Evolutionary conservation across 164 flowering plant species (phyloP), one percentile per base, ranked within the genome.

Genomic region (Umbellularia californica): DNA sequence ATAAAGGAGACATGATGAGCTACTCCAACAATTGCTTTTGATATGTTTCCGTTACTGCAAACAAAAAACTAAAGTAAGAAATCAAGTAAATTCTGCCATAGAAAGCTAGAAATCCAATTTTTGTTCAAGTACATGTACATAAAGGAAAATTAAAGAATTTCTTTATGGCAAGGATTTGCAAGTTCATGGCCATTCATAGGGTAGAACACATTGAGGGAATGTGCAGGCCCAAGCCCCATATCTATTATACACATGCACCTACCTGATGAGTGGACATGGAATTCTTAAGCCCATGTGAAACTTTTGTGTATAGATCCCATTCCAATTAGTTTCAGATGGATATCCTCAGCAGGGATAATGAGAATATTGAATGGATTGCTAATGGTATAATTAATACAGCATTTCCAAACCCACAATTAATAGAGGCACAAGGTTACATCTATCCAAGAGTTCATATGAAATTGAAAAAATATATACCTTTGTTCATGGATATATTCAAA

Each of bases 1-100:
- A 86, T 89, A 77, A 95, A 93, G 55, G 99, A 90, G 67, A 92
- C 97, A 79, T 95, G 93, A 82, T 95, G 99, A 52, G 99, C 92
- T 24, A 90, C 88, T 70, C 99, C 99, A 79, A 93, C 97, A 47
- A 77, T 65, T 75, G 90, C 71, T 24, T 83, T 89, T 65, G 81
- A 68, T 67, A 47, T 71, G 50, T 73, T 69, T 74, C 92, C 88
- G 84, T 83, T 50, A 68, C 72, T 28, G 70, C 19, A 69, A 75
- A 76, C 60, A 70, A 75, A 77, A 60, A 20, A 50, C 24, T 69
- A 22, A 7, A 15, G 55, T 69, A 69, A 69, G 55, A n/a, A 35
- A 69, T 69, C 55, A n/a, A 41, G 55, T 67, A 30, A 66, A n/a
- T 41, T 64, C 66, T 24, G 25, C 14, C 27, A 66, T 9, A 14